Evolutionary conservation across 768 basidiomycete genomes (phyloP).

Genomic region (Tephrocybe sp.): DNA sequence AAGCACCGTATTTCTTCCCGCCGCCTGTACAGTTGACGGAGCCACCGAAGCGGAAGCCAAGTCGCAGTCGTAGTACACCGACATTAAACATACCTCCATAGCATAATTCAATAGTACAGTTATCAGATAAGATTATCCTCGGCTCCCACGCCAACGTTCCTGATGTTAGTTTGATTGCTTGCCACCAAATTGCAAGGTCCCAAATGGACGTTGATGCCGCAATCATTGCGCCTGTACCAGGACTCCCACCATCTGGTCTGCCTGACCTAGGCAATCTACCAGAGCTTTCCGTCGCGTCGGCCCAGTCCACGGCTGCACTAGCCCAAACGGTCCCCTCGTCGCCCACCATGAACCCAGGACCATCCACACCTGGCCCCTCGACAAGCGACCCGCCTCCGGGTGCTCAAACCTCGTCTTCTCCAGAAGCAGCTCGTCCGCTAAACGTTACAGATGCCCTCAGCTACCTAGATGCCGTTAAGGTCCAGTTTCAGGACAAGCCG

Average conservation of each 20-base stretch:
- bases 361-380: constrained; percentile 38
- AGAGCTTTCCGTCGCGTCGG: constrained; percentile 7
- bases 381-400: constrained; percentile 26
- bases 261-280: constrained; percentile 12
- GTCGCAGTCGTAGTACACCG: constrained; percentile 15
- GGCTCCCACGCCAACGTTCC: constrained; percentile 18
- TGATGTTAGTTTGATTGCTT: constrained; percentile 14
- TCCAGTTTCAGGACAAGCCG: constrained; percentile 85
- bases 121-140: constrained; percentile 22
- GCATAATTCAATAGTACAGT: not conserved
- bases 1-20: constrained; percentile 63
- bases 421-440: constrained; percentile 58
- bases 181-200: constrained; percentile 12
- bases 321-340: constrained; percentile 2
- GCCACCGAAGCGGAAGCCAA: constrained; percentile 16
- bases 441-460: constrained; percentile 93
- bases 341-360: constrained; percentile 15
- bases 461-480: constrained; percentile 93
- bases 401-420: constrained; percentile 29
- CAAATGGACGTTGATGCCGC: constrained; percentile 24
- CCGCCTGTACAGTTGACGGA: constrained; percentile 33
- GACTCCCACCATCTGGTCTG: constrained; percentile 19
- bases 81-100: too few species aligned
- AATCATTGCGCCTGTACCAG: constrained; percentile 18
- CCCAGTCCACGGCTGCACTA: constrained; percentile 1